Evolutionary conservation across 2,329 filamentous ascomycete species (phyloP).

Genomic region (Botryotinia calthae): DNA sequence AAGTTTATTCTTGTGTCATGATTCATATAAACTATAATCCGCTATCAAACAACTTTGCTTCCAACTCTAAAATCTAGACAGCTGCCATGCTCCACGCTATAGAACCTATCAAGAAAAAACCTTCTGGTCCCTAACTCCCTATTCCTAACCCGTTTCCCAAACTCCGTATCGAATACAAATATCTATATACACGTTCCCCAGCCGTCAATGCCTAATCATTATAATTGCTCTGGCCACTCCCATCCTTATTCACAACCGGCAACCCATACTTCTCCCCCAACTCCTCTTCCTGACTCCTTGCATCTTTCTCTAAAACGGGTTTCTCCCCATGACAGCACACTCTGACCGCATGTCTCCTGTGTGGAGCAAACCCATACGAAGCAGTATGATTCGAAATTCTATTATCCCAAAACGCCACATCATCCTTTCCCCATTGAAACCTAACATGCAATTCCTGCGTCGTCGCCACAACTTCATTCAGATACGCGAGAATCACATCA

Average conservation of each 20-base stretch:
- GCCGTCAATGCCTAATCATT: slow-evolving; percentile 45
- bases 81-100: background rate
- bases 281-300: slow-evolving; percentile 55
- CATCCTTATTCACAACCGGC: slow-evolving; percentile 54
- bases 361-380: slow-evolving; percentile 55
- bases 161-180: background rate
- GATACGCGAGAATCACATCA: slow-evolving; percentile 50
- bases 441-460: slow-evolving; percentile 68
- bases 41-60: background rate
- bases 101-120: background rate
- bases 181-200: background rate
- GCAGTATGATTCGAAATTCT: slow-evolving; percentile 52
- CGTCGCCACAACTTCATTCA: slow-evolving; percentile 54
- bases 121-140: background rate
- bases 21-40: background rate
- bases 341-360: slow-evolving; percentile 51
- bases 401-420: slow-evolving; percentile 70
- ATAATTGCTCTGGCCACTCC: slow-evolving; percentile 54
- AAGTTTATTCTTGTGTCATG: background rate
- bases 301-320: slow-evolving; percentile 33
- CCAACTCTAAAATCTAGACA: background rate
- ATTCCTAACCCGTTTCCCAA: background rate
- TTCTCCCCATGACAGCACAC: slow-evolving; percentile 39
- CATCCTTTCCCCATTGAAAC: slow-evolving; percentile 61
- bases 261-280: slow-evolving; percentile 47